Evolutionary conservation across 1,284 basidiomycete genomes (phyloP), one percentile per base, ranked within the genome.

Genomic region (Naganishia cerealis): DNA sequence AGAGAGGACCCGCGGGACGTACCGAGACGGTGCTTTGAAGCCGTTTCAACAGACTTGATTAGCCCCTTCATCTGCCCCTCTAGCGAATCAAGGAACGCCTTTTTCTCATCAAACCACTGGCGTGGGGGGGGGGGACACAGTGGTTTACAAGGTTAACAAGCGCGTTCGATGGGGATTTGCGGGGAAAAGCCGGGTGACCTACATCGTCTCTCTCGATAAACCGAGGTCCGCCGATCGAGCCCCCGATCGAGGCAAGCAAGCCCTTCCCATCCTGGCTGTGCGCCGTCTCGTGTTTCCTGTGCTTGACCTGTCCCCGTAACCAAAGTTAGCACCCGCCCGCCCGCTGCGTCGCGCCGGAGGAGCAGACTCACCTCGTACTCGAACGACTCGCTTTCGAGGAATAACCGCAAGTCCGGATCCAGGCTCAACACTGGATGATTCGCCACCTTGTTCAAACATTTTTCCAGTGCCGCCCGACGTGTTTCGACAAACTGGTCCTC

Each of bases 171-270:
- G 7, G 2, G 43, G 7, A 1, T 7, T 24, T 50, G 46, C 26
- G 18, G 7, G 15, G 62, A 56, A 40, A 24, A 8, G 46, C 8
- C 6, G 46, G 9, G 53, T 24, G 10, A 67, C 82, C 68, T 73
- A 90, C 90, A 80, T 97, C 94, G 76, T 99, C 95, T 16, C 87
- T 90, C 80, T 99, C 95, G 72, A 91, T 85, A 78, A 95, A 99
- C 66, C 90, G 87, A 9, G 90, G 87, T 0, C 92, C 93, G 10
- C 90, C 81, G 65, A 94, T 82, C 0, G 86, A 86, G 75, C 90
- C 90, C 38, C 87, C 90, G 72, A 92, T 85, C n/a, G 86, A 86
- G 3, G 89, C 86, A 82, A 94, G 86, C 46, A 93, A 78, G 57
- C 71, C 70, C 42, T 63, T 63, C n/a, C 46, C 46, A 10, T 90